These are phyloP conservation scores for Apiospora kogelbergensis DNA, from an alignment of 2,329 filamentous ascomycete species.

Conservation along the genomic window DNA sequence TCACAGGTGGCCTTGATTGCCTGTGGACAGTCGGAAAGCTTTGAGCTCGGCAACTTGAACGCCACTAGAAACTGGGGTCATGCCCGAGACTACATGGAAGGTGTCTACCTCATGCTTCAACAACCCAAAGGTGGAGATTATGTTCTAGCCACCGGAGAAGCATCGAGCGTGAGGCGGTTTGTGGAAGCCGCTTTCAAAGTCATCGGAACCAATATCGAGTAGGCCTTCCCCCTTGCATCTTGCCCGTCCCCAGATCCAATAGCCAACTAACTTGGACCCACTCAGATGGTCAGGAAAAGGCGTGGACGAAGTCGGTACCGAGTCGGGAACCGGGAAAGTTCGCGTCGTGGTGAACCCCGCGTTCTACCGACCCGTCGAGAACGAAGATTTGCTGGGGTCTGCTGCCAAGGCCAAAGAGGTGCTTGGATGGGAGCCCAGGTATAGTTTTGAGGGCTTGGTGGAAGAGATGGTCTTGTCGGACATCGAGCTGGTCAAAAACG, in stretches of 20 bases:
- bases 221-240: neutral
- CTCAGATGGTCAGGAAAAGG: neutral
- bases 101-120: conserved; percentile 6
- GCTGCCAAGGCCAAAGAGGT: conserved; percentile 4
- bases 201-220: conserved; percentile 8
- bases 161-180: conserved; percentile 5
- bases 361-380: conserved; percentile 4
- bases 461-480: neutral
- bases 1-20: neutral
- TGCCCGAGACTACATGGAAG: conserved; percentile 3
- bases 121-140: neutral
- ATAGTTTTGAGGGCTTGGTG: neutral
- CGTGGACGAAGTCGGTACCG: conserved; percentile 1
- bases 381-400: neutral
- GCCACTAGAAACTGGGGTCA: conserved; percentile 5
- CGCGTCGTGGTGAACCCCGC: conserved; percentile 1
- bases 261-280: neutral
- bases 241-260: neutral
- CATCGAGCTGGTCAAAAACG: conserved; percentile 3
- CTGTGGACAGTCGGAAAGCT: neutral
- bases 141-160: neutral
- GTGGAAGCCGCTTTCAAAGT: neutral
- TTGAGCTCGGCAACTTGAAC: conserved; percentile 4
- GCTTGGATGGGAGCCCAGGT: neutral
- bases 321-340: neutral